These are phyloP conservation scores for Tulasnella sp. DNA, from an alignment of 768 basidiomycete species.

Conservation along the genomic window DNA sequence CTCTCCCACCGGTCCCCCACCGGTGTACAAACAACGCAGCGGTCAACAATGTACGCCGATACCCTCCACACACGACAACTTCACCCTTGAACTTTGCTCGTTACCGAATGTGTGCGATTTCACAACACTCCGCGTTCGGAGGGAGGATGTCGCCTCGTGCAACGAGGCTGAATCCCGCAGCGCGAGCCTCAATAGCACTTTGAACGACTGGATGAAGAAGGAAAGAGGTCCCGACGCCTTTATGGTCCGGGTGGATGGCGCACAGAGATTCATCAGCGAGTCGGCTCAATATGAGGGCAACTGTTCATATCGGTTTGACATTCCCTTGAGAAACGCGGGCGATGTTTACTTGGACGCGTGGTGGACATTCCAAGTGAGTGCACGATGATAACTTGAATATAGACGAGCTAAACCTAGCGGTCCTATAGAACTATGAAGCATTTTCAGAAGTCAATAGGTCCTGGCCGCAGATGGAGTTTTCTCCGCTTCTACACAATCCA, in stretches of 20 bases:
- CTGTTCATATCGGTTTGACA: neutral
- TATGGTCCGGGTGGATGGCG: neutral
- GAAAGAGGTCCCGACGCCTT: neutral
- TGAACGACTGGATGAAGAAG: neutral
- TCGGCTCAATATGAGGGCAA: neutral
- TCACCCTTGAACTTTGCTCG: no score
- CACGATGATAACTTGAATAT: no score
- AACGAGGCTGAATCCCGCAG: neutral
- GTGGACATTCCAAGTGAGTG: neutral
- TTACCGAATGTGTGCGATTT: no score
- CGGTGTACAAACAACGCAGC: no score
- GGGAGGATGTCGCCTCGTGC: no score
- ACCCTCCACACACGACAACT: no score
- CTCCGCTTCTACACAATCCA: neutral
- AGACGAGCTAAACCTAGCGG: no score
- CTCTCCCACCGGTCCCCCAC: no score
- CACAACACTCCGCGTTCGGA: no score
- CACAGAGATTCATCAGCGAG: neutral
- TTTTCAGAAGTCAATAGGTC: neutral
- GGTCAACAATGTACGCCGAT: no score
- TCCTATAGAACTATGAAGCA: neutral
- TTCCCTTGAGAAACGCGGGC: slow-evolving; percentile 2
- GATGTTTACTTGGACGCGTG: neutral
- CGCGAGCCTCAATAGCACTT: neutral
- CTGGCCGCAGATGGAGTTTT: neutral